phyloP scores from a whole-genome alignment of 2,329 filamentous ascomycete species.

The Coniochaeta pulveracea region DNA sequence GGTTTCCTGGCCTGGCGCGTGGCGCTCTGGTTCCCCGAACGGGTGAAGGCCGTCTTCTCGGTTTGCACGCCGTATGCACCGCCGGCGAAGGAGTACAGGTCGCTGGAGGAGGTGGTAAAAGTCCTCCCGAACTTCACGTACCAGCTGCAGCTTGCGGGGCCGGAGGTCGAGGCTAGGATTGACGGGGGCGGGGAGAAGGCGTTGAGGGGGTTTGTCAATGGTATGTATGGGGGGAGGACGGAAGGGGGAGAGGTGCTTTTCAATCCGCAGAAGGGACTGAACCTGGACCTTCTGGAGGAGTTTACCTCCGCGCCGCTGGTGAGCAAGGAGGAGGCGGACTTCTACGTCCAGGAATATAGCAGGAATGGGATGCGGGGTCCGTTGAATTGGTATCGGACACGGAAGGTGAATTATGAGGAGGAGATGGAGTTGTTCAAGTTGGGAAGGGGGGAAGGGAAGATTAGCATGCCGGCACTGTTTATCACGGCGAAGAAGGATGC shows the following conservation, averaged over 20 bases:
- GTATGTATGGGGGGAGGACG: conserved; percentile 56
- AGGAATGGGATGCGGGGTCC: conserved; percentile 66
- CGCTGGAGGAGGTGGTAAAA: conserved; percentile 48
- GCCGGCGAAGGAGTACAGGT: conserved; percentile 37
- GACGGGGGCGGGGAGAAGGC: conserved; percentile 42
- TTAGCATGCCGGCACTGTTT: conserved; percentile 60
- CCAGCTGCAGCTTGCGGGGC: conserved; percentile 67
- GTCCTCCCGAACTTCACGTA: conserved; percentile 63
- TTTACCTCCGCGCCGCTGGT: conserved; percentile 49
- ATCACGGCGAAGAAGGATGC: conserved; percentile 60
- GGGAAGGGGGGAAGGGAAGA: conserved; percentile 42
- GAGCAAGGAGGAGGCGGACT: conserved; percentile 59
- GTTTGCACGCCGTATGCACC: conserved; percentile 67
- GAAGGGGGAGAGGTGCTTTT: conserved; percentile 46
- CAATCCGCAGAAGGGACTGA: conserved; percentile 46
- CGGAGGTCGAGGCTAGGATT: conserved; percentile 49
- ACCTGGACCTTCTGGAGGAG: conserved; percentile 49
- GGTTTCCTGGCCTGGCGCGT: conserved; percentile 66
- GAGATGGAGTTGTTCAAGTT: conserved; percentile 56
- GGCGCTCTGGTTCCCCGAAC: conserved; percentile 59
- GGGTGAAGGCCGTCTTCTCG: conserved; percentile 65
- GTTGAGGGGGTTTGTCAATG: conserved; percentile 59
- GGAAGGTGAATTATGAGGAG: conserved; percentile 63
- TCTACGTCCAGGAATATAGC: conserved; percentile 64
- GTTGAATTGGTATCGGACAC: conserved; percentile 79